Evolutionary conservation across 148 eudicot species (phyloP).

Genomic region (Spergularia bocconei): DNA sequence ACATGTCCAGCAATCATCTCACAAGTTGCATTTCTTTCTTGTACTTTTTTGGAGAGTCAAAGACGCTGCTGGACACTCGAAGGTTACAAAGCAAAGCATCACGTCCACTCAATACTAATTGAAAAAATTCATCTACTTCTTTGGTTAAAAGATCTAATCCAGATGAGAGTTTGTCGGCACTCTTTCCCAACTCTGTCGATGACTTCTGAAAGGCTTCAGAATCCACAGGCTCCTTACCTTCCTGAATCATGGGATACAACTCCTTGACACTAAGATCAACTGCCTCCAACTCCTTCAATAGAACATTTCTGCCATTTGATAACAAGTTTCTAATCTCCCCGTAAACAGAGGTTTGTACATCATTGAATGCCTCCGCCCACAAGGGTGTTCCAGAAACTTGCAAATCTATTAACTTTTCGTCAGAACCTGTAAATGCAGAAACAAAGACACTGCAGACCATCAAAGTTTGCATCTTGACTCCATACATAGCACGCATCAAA

Average conservation of each 20-base stretch:
- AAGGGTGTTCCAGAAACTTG: slow-evolving; percentile 43
- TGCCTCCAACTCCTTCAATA: slow-evolving; percentile 61
- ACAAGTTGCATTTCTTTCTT: slow-evolving; percentile 35
- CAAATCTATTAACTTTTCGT: slow-evolving; percentile 48
- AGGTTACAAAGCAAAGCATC: slow-evolving; percentile 76
- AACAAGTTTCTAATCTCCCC: slow-evolving; percentile 45
- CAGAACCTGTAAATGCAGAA: slow-evolving; percentile 61
- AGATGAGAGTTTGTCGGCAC: slow-evolving; percentile 44
- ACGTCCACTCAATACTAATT: slow-evolving; percentile 66
- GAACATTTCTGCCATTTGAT: slow-evolving; percentile 34
- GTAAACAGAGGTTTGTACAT: slow-evolving; percentile 52
- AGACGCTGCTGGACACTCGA: slow-evolving; percentile 39
- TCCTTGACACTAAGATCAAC: slow-evolving; percentile 43
- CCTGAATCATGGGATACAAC: slow-evolving; percentile 43
- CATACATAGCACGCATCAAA: slow-evolving; percentile 83
- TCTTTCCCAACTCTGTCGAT: slow-evolving; percentile 34
- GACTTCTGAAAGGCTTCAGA: slow-evolving; percentile 30
- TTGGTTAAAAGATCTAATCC: slow-evolving; percentile 63
- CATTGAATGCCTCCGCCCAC: slow-evolving; percentile 70
- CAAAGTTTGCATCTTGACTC: slow-evolving; percentile 67
- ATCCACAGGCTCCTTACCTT: slow-evolving; percentile 34
- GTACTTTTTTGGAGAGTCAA: slow-evolving; percentile 34
- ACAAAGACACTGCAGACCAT: slow-evolving; percentile 59
- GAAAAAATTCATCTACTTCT: slow-evolving; percentile 77
- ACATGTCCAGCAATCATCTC: slow-evolving; percentile 30